phyloP scores from a whole-genome alignment of 192 early-diverging fungal genomes.

The Rhizophagus sp. region DNA sequence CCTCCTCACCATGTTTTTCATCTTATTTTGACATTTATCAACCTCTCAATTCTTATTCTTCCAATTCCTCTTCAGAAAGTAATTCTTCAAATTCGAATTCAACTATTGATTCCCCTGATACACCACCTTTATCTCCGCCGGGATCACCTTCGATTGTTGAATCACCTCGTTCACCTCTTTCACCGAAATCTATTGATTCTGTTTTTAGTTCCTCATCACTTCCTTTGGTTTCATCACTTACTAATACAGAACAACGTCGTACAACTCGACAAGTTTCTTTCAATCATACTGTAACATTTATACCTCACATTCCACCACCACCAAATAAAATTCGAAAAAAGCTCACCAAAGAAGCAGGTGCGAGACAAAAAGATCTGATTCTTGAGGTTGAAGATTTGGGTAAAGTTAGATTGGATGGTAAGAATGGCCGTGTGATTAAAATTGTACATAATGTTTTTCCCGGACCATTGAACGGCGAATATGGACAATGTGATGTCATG shows the following conservation, averaged over 20 bases:
- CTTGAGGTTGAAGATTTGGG: slow-evolving; percentile 1
- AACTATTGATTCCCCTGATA: background rate
- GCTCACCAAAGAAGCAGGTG: background rate
- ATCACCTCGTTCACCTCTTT: background rate
- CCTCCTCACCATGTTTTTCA: background rate
- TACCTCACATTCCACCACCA: slow-evolving; percentile 2
- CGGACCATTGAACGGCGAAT: background rate
- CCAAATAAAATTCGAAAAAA: slow-evolving; percentile 6
- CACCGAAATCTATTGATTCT: background rate
- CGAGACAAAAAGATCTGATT: background rate
- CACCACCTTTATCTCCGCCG: background rate
- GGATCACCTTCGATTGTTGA: background rate
- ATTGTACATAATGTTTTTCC: background rate
- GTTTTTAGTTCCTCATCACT: background rate
- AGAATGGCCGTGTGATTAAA: background rate
- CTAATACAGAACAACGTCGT: background rate
- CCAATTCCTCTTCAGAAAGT: background rate
- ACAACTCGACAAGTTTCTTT: background rate
- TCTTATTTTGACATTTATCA: background rate
- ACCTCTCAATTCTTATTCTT: background rate
- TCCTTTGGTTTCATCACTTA: background rate
- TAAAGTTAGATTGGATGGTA: slow-evolving; percentile 7
- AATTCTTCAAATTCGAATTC: background rate
- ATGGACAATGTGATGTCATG: background rate
- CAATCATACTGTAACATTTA: background rate